Percentiles rank a stretch among this genome's conserved stretches.
phyloP scores from a whole-genome alignment of 2,329 filamentous ascomycete genomes.

The Didymella segeticola region DNA sequence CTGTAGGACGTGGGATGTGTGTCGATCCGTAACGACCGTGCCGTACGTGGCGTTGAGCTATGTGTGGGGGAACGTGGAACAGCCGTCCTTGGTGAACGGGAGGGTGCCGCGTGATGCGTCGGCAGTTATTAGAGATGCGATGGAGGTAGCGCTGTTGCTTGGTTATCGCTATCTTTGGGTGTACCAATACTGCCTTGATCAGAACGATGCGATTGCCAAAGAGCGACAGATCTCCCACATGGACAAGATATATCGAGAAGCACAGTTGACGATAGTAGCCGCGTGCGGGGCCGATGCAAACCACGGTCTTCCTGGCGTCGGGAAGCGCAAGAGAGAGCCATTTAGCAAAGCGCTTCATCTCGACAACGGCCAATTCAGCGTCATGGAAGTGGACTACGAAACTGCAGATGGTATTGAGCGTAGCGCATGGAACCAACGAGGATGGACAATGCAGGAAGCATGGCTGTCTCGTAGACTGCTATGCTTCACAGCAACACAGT shows the following conservation, averaged over 20 bases:
- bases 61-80: not conserved
- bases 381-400: not conserved
- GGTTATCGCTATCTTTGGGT: not conserved
- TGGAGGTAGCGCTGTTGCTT: not conserved
- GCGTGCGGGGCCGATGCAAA: not conserved
- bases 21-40: not conserved
- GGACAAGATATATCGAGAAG: not conserved
- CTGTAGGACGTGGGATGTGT: not conserved
- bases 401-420: not conserved
- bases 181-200: not conserved
- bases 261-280: not conserved
- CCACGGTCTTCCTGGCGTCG: not conserved
- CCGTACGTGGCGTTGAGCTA: not conserved
- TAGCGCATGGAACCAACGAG: not conserved
- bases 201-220: not conserved
- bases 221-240: not conserved
- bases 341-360: no score
- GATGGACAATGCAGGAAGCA: not conserved
- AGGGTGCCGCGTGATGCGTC: not conserved
- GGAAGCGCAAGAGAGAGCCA: no score
- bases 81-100: not conserved
- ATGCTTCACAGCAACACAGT: not conserved
- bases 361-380: no score
- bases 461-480: not conserved
- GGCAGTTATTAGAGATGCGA: not conserved